Percentiles rank a stretch among this genome's conserved stretches.
These are phyloP conservation scores for Cryphonectria carpinicola DNA, from an alignment of 2,329 filamentous ascomycete species.

Conservation along the genomic window DNA sequence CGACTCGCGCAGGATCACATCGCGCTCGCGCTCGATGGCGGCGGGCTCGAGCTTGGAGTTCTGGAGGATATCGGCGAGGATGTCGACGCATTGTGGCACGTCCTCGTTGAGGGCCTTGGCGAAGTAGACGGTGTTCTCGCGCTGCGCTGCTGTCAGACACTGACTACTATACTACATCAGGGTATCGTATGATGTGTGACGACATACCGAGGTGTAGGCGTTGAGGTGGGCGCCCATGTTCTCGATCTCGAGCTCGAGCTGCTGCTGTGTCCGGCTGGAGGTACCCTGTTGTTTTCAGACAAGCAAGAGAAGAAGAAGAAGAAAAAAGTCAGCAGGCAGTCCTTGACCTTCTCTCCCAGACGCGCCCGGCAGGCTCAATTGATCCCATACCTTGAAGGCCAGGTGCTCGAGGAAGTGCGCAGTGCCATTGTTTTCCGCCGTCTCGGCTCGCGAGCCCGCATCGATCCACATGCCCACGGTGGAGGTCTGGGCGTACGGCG, in stretches of 20 bases:
- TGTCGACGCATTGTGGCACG: slow-evolving; percentile 94
- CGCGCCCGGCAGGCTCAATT: slow-evolving; percentile 12
- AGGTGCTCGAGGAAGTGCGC: slow-evolving; percentile 99
- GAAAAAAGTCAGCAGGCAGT: slow-evolving; percentile 3
- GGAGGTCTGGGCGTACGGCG: slow-evolving; percentile 96
- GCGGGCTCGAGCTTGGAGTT: slow-evolving; percentile 96
- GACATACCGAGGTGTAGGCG: slow-evolving; percentile 95
- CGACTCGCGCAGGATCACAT: slow-evolving; percentile 97
- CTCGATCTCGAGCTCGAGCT: slow-evolving; percentile 99
- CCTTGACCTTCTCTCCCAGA: neutral
- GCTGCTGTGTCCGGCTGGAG: slow-evolving; percentile 89
- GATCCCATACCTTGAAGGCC: slow-evolving; percentile 86
- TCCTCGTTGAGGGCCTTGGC: slow-evolving; percentile 99
- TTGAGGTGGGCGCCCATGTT: slow-evolving; percentile 99
- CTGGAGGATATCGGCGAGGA: slow-evolving; percentile 98
- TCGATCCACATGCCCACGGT: slow-evolving; percentile 99
- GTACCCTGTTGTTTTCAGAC: slow-evolving; percentile 69
- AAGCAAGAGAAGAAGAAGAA: neutral
- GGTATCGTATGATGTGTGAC: slow-evolving; percentile 29
- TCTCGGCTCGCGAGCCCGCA: slow-evolving; percentile 96
- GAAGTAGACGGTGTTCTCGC: slow-evolving; percentile 99
- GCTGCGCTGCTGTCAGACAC: slow-evolving; percentile 53
- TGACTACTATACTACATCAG: slow-evolving; percentile 27
- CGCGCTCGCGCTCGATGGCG: slow-evolving; percentile 95
- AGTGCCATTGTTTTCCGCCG: slow-evolving; percentile 97